Percentiles rank a stretch among this genome's conserved stretches.
Evolutionary conservation across 306 rosid genomes (phyloP).

Genomic region (Hippophae gyantsensis): DNA sequence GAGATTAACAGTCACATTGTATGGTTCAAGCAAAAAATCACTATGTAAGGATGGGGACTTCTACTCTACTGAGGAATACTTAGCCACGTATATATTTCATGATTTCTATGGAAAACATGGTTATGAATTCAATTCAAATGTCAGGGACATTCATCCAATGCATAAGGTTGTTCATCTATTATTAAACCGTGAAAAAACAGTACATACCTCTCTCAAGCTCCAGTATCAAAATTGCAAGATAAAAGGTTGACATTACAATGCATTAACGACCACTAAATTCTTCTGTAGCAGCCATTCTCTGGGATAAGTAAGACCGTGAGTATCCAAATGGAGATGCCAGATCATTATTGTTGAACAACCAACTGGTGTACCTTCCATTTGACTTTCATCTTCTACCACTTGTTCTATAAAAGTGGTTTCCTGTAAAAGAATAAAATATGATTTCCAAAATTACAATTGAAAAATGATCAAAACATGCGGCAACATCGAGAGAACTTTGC

Average conservation of each 20-base stretch:
- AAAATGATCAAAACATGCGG: neutral
- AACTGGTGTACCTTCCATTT: constrained; percentile 70
- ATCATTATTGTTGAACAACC: constrained; percentile 72
- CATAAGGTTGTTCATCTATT: too few species aligned
- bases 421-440: constrained; percentile 26
- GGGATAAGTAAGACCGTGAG: constrained; percentile 47
- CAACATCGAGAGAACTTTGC: constrained; percentile 5
- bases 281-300: constrained; percentile 75
- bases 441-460: constrained; percentile 14
- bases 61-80: too few species aligned
- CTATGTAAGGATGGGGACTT: too few species aligned
- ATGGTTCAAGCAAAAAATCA: too few species aligned
- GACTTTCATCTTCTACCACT: constrained; percentile 81
- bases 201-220: constrained; percentile 49
- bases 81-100: too few species aligned
- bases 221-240: constrained; percentile 25
- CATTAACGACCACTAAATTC: constrained; percentile 60
- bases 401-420: constrained; percentile 93
- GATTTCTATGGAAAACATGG: too few species aligned
- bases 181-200: too few species aligned
- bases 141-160: too few species aligned
- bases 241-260: constrained; percentile 35
- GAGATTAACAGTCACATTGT: too few species aligned
- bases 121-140: too few species aligned
- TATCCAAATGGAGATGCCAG: constrained; percentile 93